Percentiles rank a stretch among this genome's conserved stretches.
These are phyloP conservation scores for Soucietia sequanensis DNA, from an alignment of 805 yeast species.

Conservation along the genomic window DNA sequence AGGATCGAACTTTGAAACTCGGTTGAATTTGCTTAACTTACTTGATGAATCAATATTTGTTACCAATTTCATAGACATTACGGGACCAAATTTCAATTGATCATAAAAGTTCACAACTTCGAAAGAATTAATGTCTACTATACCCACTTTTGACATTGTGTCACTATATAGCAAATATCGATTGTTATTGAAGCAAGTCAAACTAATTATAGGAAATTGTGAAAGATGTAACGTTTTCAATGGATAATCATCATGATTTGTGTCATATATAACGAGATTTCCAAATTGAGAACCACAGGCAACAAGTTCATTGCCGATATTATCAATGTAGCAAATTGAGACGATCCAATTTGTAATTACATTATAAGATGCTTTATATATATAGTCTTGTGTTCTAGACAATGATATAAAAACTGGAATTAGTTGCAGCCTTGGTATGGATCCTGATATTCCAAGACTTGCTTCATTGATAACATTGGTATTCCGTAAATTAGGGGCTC, in stretches of 20 bases:
- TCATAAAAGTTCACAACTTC: constrained; percentile 16
- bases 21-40: constrained; percentile 5
- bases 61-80: constrained; percentile 13
- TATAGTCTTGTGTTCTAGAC: constrained; percentile 7
- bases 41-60: neutral
- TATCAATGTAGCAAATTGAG: constrained; percentile 16
- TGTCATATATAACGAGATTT: constrained; percentile 18
- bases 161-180: constrained; percentile 24
- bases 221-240: constrained; percentile 17
- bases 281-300: constrained; percentile 36
- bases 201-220: constrained; percentile 20
- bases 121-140: constrained; percentile 16
- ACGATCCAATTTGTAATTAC: constrained; percentile 20
- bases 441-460: constrained; percentile 1
- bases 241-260: constrained; percentile 12
- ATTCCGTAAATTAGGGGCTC: constrained; percentile 3
- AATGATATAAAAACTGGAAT: constrained; percentile 13
- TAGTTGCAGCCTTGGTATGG: constrained; percentile 2
- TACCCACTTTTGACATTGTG: constrained; percentile 29
- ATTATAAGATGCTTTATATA: constrained; percentile 9
- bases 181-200: constrained; percentile 14
- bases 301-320: constrained; percentile 8
- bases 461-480: too few relatives aligned
- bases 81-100: constrained; percentile 23
- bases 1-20: constrained; percentile 18